Base-by-base conservation (phyloP, 257 asterid species). In the Nicotiana knightiana region DNA sequence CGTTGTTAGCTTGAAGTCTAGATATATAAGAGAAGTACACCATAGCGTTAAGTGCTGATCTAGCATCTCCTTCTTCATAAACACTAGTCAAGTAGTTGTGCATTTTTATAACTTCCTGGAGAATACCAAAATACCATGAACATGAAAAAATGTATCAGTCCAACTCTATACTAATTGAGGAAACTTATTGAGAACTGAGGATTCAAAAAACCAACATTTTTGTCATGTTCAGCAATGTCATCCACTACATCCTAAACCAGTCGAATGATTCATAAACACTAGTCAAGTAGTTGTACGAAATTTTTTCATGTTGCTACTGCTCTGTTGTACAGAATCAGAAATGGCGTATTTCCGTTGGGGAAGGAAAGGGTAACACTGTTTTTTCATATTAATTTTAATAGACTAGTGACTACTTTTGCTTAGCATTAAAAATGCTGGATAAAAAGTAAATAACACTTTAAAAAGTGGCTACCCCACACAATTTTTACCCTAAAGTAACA, bases 201-300 rank as follows among this genome's bases (percentile, higher is more conserved):
- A 63, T 58, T 58, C 32, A 5, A 11, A 26, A 80, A 77, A 65
- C 97, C 39, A 85, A 95, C 99, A 77, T 93, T 82, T 13, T 81
- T 84, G 65, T 95, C 99, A 24, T 90, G 87, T 65, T 93, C 97
- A 80, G 99, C 97, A 24, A 93, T 90, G 86, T 95, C 99, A 80
- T 95, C 97, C 99, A 95, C 91, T 12, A 93, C 99, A 12, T 97
- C 97, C 85, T 95, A 82, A 96, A 96, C 99, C 99, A 96, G 48
- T 96, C 98, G 21, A 96, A 96, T 4, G 97, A 96, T 32, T 28
- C 30, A 28, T 28, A 28, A 28, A 28, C 30, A 28, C 30, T 28
- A 28, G 30, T 28, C 30, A 28, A 28, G 30, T 28, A 28, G 30
- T 28, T 28, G 30, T 1, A 28, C 30, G 30, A 28, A 28, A 28